Evolutionary conservation across 805 yeast genomes (phyloP), one percentile per base, ranked within the genome.

Genomic region (Suhomyces canberraensis): DNA sequence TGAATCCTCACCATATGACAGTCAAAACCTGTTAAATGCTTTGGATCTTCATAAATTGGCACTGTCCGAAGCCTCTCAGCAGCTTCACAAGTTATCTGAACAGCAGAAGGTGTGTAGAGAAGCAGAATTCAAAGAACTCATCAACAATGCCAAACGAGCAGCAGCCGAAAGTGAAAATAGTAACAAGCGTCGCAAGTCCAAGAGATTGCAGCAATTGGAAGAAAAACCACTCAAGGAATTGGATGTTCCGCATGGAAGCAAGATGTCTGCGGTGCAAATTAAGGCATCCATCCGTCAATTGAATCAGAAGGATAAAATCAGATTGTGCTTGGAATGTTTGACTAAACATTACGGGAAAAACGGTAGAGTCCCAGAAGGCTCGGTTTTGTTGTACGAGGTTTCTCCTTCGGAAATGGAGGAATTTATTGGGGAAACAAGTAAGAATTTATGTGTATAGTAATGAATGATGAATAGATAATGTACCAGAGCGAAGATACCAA

Each of bases 1-100:
- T 1, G 64, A 62, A 16, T 42, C 67, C 1, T 60, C 71, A 9
- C 72, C 71, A 2, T 47, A 50, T 28, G 58, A 51, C n/a, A 17
- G 16, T 11, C 21, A 25, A 13, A 15, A 15, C 4, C 11, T 16
- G 8, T 16, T 15, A 11, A 27, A 11, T 15, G 13, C 19, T 22
- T 18, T 17, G n/a, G 33, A 32, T 25, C 11, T 32, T 8, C 11
- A 13, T 11, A 18, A 32, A 25, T 11, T 32, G 3, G 13, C 18
- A 14, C 29, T 26, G 11, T 32, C 40, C 17, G 29, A 33, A 9
- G 40, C 40, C 6, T 31, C 36, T 11, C 17, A 29, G 3, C 27
- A 20, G 15, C 32, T 37, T 24, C 28, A 36, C 5, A 33, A n/a
- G 35, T 41, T 17, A n/a, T 27, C 17, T 26, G 29, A 8, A 29